These are phyloP conservation scores for Acanthamoeba culbertsoni DNA, from an alignment of 208 protist genomes.

Conservation along the genomic window DNA sequence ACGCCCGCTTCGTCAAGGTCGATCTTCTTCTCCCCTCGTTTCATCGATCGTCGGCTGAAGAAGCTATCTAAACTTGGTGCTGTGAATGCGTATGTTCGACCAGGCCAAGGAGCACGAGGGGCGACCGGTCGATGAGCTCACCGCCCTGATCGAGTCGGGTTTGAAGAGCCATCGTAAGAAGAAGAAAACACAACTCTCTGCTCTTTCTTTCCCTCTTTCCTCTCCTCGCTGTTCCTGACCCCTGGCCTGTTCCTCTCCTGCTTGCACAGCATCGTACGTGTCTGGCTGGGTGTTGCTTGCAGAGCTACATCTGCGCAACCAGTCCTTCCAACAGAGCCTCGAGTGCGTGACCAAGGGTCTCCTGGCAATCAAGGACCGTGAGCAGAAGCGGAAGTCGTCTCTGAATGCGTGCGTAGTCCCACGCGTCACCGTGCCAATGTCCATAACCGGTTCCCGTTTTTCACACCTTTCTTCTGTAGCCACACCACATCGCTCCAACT, in stretches of 20 bases:
- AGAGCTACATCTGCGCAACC: neutral
- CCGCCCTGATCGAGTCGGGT: neutral
- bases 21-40: neutral
- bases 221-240: neutral
- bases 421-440: neutral
- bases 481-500: neutral
- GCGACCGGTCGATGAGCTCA: neutral
- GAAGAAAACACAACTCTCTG: too few species aligned
- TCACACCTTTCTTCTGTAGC: neutral
- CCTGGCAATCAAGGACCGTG: neutral
- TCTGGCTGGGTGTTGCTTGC: conserved; percentile 10
- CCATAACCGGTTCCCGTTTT: neutral
- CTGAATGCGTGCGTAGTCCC: neutral
- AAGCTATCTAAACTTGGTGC: neutral
- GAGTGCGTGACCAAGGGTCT: conserved; percentile 17
- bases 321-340: neutral
- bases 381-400: neutral
- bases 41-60: neutral
- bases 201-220: neutral
- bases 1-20: neutral
- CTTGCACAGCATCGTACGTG: neutral
- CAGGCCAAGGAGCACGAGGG: conserved; percentile 4
- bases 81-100: neutral
- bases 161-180: neutral
- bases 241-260: neutral